These are phyloP conservation scores for Solanum aculeatissimum DNA, from an alignment of 305 asterid species.

Conservation along the genomic window DNA sequence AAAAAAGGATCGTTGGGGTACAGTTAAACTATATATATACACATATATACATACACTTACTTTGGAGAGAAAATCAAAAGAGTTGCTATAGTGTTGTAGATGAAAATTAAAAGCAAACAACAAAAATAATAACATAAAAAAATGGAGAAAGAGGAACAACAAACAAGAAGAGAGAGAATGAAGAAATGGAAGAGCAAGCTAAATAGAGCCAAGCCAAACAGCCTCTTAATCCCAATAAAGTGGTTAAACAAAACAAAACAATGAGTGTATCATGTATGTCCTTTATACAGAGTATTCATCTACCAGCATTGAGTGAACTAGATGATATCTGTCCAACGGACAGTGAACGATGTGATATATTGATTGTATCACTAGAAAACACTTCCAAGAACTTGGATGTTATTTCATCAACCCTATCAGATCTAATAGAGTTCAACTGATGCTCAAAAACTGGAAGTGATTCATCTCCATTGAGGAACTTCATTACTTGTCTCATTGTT, in stretches of 20 bases:
- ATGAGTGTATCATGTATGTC: not conserved
- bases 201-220: no score
- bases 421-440: conserved; percentile 21
- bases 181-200: no score
- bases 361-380: conserved; percentile 10
- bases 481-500: conserved; percentile 44
- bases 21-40: no score
- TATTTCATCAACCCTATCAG: conserved; percentile 23
- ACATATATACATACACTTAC: no score
- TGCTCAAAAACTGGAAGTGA: conserved; percentile 21
- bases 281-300: conserved; percentile 2
- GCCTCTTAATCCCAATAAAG: not conserved
- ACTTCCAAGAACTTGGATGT: conserved; percentile 26
- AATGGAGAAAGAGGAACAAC: no score
- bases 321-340: conserved; percentile 32
- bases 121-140: no score
- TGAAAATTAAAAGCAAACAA: no score
- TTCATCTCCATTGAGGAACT: conserved; percentile 49
- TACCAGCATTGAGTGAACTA: conserved; percentile 26
- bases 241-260: not conserved
- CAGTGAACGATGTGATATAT: conserved; percentile 9
- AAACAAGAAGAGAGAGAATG: no score
- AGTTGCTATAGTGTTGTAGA: no score
- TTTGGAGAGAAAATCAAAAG: no score
- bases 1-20: no score